phyloP scores from a whole-genome alignment of 768 basidiomycete species.

The Coprinopsis cinerea region DNA sequence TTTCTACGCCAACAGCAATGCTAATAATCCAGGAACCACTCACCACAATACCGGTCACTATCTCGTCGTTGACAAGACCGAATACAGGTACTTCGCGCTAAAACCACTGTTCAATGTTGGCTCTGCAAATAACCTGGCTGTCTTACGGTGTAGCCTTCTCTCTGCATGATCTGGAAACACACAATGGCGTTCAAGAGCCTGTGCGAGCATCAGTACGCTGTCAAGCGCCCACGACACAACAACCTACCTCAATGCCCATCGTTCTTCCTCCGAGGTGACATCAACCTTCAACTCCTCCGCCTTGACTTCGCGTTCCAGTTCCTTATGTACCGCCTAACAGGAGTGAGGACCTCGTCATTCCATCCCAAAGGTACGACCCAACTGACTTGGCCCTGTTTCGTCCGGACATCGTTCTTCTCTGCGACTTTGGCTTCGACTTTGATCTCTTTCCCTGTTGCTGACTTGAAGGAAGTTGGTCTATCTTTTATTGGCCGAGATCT shows the following conservation, averaged over 20 bases:
- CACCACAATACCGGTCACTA: slow-evolving; percentile 75
- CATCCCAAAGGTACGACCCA: not conserved
- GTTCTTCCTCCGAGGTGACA: slow-evolving; percentile 55
- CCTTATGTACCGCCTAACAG: slow-evolving; percentile 63
- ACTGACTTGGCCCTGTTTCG: slow-evolving; percentile 51
- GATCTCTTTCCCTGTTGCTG: slow-evolving; percentile 57
- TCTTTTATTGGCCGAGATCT: slow-evolving; percentile 40
- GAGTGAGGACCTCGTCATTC: not conserved
- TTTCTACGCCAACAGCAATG: too few species aligned
- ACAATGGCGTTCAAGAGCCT: slow-evolving; percentile 74
- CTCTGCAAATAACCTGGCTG: not conserved
- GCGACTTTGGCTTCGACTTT: slow-evolving; percentile 46
- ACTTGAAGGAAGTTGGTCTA: slow-evolving; percentile 52
- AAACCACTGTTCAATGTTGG: not conserved
- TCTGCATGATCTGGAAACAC: slow-evolving; percentile 48
- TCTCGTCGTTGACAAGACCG: slow-evolving; percentile 57
- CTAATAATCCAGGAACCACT: too few species aligned
- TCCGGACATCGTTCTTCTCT: slow-evolving; percentile 44
- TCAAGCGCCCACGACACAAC: not conserved
- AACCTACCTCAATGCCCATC: slow-evolving; percentile 66
- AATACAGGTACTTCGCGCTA: slow-evolving; percentile 86
- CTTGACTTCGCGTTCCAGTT: slow-evolving; percentile 67
- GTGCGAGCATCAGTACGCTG: not conserved
- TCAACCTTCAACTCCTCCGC: slow-evolving; percentile 50
- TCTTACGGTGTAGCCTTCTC: slow-evolving; percentile 46